Conservation (phyloP, 2,329 filamentous ascomycete genomes). For the Torrubiellomyces zombiae region DNA sequence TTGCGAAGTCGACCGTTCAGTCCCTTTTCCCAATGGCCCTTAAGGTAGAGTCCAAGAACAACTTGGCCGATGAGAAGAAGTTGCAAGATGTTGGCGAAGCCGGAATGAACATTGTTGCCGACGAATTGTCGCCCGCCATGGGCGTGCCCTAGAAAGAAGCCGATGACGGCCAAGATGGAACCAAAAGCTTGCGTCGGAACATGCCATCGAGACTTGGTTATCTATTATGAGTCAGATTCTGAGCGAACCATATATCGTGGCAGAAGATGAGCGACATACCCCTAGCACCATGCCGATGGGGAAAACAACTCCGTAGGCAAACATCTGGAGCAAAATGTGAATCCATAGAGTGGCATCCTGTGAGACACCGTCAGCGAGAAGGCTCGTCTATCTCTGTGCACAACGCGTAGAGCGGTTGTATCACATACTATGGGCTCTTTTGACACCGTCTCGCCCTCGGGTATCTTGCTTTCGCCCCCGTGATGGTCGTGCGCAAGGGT, state of each 20-base stretch:
- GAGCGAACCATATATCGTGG: no score
- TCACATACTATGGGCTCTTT: constrained; percentile 51
- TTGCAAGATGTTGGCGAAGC: constrained; percentile 69
- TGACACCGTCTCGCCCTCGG: constrained; percentile 54
- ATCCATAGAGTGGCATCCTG: constrained; percentile 78
- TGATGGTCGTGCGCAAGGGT: constrained; percentile 31
- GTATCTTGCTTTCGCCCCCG: constrained; percentile 33
- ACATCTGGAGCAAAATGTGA: constrained; percentile 76
- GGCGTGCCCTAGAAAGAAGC: constrained; percentile 80
- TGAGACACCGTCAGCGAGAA: constrained; percentile 17
- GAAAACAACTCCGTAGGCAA: constrained; percentile 84
- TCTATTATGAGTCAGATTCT: no score
- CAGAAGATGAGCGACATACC: constrained; percentile 42
- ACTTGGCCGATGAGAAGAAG: constrained; percentile 63
- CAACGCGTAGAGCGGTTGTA: neutral
- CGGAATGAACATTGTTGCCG: constrained; percentile 56
- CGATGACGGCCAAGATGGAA: constrained; percentile 59
- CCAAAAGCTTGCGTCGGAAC: constrained; percentile 71
- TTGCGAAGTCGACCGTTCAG: constrained; percentile 64
- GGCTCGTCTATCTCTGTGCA: neutral
- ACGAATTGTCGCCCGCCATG: constrained; percentile 82
- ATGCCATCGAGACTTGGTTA: constrained; percentile 83
- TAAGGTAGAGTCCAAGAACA: constrained; percentile 69
- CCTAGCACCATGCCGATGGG: constrained; percentile 91
- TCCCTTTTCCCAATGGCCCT: constrained; percentile 73